A percentile compares a stretch with the other conserved stretches of the same genome.
Conservation (phyloP, 2,329 filamentous ascomycete species). For the Fusarium foetens region DNA sequence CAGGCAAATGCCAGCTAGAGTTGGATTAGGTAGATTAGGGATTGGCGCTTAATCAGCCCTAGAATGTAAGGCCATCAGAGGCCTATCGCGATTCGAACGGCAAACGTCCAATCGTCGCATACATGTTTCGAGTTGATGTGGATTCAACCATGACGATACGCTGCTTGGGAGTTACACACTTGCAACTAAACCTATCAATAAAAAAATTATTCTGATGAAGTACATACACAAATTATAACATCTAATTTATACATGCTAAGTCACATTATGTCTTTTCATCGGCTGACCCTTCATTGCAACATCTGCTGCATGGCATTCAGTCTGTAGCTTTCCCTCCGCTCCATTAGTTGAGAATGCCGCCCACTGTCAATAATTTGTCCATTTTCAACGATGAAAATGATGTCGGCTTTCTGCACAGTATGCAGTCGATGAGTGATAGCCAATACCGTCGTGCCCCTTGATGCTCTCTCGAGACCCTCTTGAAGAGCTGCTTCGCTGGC, state of each 20-base stretch:
- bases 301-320: slow-evolving; percentile 64
- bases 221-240: not conserved
- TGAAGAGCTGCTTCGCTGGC: slow-evolving; percentile 71
- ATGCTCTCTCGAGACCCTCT: slow-evolving; percentile 69
- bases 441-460: slow-evolving; percentile 63
- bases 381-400: slow-evolving; percentile 66
- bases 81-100: not conserved
- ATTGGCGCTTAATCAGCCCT: slow-evolving; percentile 25
- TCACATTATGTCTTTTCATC: not conserved
- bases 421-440: slow-evolving; percentile 68
- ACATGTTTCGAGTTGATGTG: not conserved
- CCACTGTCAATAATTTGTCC: slow-evolving; percentile 63
- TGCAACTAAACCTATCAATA: not conserved
- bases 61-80: not conserved
- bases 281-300: slow-evolving; percentile 41
- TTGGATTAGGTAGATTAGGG: not conserved
- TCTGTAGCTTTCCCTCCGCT: slow-evolving; percentile 62
- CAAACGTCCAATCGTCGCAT: not conserved
- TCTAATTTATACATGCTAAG: not conserved
- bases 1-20: not conserved
- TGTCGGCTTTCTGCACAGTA: slow-evolving; percentile 65
- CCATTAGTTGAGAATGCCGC: slow-evolving; percentile 63
- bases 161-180: not conserved
- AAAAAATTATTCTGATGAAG: not conserved
- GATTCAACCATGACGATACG: not conserved